Conservation (phyloP, 2,329 filamentous ascomycete genomes). For the Cladosporium colombiae region DNA sequence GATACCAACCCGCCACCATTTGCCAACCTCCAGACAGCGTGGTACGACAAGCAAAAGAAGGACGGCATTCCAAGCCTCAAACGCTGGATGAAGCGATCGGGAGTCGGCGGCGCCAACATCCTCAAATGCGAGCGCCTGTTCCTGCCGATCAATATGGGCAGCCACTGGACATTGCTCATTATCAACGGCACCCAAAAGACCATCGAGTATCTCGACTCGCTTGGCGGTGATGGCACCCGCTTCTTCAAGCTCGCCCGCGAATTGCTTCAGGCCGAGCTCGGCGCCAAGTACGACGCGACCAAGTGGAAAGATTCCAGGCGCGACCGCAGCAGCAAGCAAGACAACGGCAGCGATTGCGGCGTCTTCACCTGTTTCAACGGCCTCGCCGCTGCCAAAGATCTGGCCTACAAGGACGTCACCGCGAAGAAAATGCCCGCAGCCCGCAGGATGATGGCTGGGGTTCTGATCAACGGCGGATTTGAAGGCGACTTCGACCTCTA, state of each 20-base stretch:
- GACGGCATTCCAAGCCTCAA: conserved; percentile 51
- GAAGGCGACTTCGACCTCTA: conserved; percentile 24
- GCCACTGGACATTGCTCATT: conserved; percentile 72
- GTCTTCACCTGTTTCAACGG: conserved; percentile 74
- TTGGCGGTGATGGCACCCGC: conserved; percentile 48
- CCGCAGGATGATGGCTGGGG: conserved; percentile 60
- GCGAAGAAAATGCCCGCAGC: conserved; percentile 30
- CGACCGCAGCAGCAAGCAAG: conserved; percentile 58
- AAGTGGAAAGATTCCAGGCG: conserved; percentile 60
- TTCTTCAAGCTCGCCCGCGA: conserved; percentile 38
- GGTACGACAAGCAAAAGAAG: conserved; percentile 56
- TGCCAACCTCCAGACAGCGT: conserved; percentile 65
- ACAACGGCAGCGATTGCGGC: conserved; percentile 74
- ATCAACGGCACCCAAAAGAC: conserved; percentile 62
- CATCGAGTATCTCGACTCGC: conserved; percentile 70
- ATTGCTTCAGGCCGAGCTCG: conserved; percentile 62
- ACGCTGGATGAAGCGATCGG: conserved; percentile 59
- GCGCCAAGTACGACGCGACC: conserved; percentile 53
- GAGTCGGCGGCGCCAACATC: conserved; percentile 62
- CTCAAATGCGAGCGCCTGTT: conserved; percentile 67
- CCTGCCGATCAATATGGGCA: conserved; percentile 61
- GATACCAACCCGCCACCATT: conserved; percentile 57
- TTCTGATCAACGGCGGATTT: conserved; percentile 69
- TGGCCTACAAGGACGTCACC: conserved; percentile 46
- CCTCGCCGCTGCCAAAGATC: conserved; percentile 59